Evolutionary conservation across 2,329 filamentous ascomycete species (phyloP), one percentile per base, ranked within the genome.

Genomic region (Paraphaeosphaeria sporulosa): DNA sequence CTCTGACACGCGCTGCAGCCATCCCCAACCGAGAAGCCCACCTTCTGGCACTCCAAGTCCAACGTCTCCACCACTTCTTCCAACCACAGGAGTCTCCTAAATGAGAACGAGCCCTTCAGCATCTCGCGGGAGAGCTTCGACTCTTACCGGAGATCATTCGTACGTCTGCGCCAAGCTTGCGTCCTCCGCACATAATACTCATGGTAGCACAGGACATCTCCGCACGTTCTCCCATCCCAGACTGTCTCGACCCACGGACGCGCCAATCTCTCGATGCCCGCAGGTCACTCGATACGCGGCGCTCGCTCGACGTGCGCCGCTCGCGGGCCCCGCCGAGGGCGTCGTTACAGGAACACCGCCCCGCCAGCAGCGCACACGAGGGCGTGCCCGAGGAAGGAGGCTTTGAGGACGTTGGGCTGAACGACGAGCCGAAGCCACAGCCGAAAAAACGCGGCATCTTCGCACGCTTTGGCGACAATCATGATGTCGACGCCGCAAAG

Each of bases 41-140:
- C 86, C 63, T 90, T 93, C 70, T 97, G 93, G 93, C 81, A 81
- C 57, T 82, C 80, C 66, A 76, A 75, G 50, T 82, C 81, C 19
- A 82, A 77, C 59, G 68, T 71, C 55, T 87, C 81, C 23, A 83
- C 81, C 23, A 81, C 81, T 61, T 83, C 85, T 42, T 84, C 83
- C 32, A 86, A 86, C 65, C 85, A 87, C 73, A 82, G 86, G 58
- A 88, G 85, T 73, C 87, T 90, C 69, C 82, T 92, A 61, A 88
- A 89, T 70, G 93, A 96, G 63, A 94, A 93, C 69, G 94, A 98
- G 75, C 93, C 91, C 15, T 98, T 98, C 76, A 93, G 91, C 64
- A 98, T 98, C 76, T 97, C 94, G 40, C 87, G 94, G 71, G 95
- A 98, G 80, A 97, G 94, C 1, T 98, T 98, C 74, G 95, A 98